Evolutionary conservation across 768 basidiomycete species (phyloP), one percentile per base, ranked within the genome.

Genomic region (Hemileccinum impolitum): DNA sequence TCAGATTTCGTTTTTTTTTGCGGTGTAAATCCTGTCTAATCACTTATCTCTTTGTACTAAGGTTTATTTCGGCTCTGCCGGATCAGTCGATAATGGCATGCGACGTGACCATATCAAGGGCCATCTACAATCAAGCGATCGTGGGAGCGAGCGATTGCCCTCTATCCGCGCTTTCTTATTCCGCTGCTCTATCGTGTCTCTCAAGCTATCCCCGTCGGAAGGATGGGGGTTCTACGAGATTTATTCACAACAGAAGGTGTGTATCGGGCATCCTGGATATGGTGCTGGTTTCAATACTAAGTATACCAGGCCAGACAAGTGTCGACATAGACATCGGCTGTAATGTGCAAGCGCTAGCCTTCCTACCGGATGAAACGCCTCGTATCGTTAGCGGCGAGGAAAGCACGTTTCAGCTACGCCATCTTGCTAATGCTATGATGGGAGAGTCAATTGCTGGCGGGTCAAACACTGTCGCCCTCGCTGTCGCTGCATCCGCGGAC

Each of bases 361-460:
- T 58, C 38, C 19, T 54, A 19, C 39, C 52, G 25, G 39, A 19
- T 4, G 38, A 36, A 39, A 21, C 6, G 2, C 43, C 9, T 26
- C 19, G 40, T 12, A 43, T 58, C 10, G 43, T 54, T 32, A 58
- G 48, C 36, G 45, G 45, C 18, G 56, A 58, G 28, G 56, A 54
- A 25, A 47, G 6, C 25, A n/a, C 45, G 17, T 26, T 43, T 30
- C 47, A 50, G 36, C 25, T 57, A 13, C 56, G 55, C 43, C 14
- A 25, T 25, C 41, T 47, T 1, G 42, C 31, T 0, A 15, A 53
- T 28, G 10, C 19, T 10, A 14, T 58, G 6, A 45, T 58, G 46
- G 56, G 57, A 28, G 45, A 58, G 21, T 11, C 25, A 8, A 43
- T 58, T 15, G 23, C 23, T 23, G 23, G 23, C 23, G 56, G 39